Base-by-base conservation (phyloP, 1,139 yeast genomes). In the Pichia sp. region DNA sequence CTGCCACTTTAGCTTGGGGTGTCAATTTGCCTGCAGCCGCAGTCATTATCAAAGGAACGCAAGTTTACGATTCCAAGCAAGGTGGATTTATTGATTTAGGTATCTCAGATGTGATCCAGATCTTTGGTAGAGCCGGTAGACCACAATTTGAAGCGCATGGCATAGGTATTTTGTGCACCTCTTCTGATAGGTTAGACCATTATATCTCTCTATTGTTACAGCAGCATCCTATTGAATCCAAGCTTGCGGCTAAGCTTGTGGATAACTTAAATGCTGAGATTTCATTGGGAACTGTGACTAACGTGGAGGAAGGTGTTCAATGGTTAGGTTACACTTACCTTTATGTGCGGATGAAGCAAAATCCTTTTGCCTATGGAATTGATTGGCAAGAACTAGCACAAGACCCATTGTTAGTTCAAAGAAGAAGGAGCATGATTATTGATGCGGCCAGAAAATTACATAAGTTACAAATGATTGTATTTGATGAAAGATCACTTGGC, bases 1-100 rank as follows among this genome's bases (percentile, higher is more conserved):
- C 99, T 1, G 96, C 99, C 0, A 95, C 99, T 0, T 79, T 95
- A 57, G 99, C 99, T 0, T 95, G 99, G 99, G 99, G 99, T 79
- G 98, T 95, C 16, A 95, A 95, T 67, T 75, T 95, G 58, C 99
- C 99, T 1, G 99, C 99, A 7, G 98, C 97, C 3, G 96, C 92
- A 46, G 99, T 95, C 30, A 89, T 95, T 60, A 84, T 95, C 52
- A 92, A 93, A 67, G 99, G 99, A 1, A 95, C 99, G 0, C 97
- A 91, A 66, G 90, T 95, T 0, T 95, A 95, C 67, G 96, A 95
- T 69, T 81, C 99, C 0, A 90, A 92, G 66, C 88, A 87, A 56
- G 99, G 99, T 76, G 97, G 98, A 0, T 90, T 85, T 68, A 83
- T 86, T 3, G 99, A 95, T 67, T 76, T 95, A 54, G 97, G 98